Conservation (phyloP, 179 eudicot genomes). For the Nepenthes alata region DNA sequence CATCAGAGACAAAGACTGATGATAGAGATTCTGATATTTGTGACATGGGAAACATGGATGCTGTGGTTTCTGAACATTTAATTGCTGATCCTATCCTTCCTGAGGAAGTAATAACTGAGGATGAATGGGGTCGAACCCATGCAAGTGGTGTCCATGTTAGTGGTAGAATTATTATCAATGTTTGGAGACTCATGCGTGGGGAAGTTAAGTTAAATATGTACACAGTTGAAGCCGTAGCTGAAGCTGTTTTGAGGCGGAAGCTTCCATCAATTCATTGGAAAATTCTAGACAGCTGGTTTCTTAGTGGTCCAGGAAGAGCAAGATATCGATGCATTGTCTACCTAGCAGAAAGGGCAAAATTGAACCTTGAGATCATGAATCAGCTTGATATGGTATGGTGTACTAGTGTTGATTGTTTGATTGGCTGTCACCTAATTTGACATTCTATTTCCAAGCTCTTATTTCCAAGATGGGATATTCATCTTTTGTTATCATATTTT, state of each 20-base stretch:
- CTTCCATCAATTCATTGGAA: slow-evolving; percentile 55
- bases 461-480: background rate
- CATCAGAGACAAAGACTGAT: slow-evolving; percentile 32
- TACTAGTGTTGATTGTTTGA: background rate
- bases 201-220: slow-evolving; percentile 79
- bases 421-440: background rate
- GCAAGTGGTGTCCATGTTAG: slow-evolving; percentile 88
- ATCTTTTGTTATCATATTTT: background rate
- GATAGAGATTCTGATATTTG: slow-evolving; percentile 24
- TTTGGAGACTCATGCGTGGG: slow-evolving; percentile 83
- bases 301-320: slow-evolving; percentile 79
- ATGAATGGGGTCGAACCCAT: slow-evolving; percentile 99
- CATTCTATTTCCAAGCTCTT: background rate
- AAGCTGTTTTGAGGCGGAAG: slow-evolving; percentile 77
- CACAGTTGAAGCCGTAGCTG: slow-evolving; percentile 76
- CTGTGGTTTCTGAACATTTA: slow-evolving; percentile 30
- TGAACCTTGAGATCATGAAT: slow-evolving; percentile 65
- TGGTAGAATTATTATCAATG: slow-evolving; percentile 83
- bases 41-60: slow-evolving; percentile 26
- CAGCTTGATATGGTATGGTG: slow-evolving; percentile 68
- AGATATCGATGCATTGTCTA: slow-evolving; percentile 72
- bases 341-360: slow-evolving; percentile 41
- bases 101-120: slow-evolving; percentile 58
- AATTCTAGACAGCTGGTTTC: slow-evolving; percentile 63
- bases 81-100: slow-evolving; percentile 31